Evolutionary conservation across 2,329 filamentous ascomycete species (phyloP), one percentile per base, ranked within the genome.

Genomic region (Beauveria rudraprayagi): DNA sequence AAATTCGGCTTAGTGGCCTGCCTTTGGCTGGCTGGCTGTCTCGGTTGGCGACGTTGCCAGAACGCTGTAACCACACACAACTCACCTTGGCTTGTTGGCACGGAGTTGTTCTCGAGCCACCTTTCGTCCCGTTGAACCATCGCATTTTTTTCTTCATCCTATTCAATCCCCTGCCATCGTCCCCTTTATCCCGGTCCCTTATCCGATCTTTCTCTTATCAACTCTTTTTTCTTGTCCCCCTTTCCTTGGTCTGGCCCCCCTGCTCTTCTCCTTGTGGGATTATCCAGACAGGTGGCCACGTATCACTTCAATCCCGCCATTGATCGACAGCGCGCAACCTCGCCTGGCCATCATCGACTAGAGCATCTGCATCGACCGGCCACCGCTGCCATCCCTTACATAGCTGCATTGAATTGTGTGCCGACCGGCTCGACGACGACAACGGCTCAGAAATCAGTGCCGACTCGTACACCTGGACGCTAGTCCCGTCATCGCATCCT

Each of bases 391-490:
- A 53, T 30, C 51, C 11, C 30, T 43, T 30, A 17, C 26, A 26
- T 26, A 53, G 8, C 40, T 30, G 48, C 48, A 37, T 52, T 59
- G 48, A 7, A 43, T 37, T 17, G 22, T 19, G 22, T 47, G 50
- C 16, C 34, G 47, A 54, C 14, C 26, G 16, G 5, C 41, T 43
- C 24, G 47, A 44, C 56, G 30, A 48, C 43, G 8, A 28, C 48
- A 11, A 37, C 48, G 24, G 24, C 40, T 43, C 40, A 43, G 26
- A 50, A 37, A 19, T 16, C 19, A 26, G 28, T 24, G 41, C 14
- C 19, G 40, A 46, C 26, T 40, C 48, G 69, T 67, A 65, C 67
- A 61, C 64, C 63, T 65, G 53, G 64, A 60, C 65, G 62, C 59
- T 60, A 65, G 56, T 26, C 56, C 54, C 55, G 41, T 54, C 56